Evolutionary conservation across 2,329 filamentous ascomycete genomes (phyloP).

Genomic region (Celoporthe dispersa): DNA sequence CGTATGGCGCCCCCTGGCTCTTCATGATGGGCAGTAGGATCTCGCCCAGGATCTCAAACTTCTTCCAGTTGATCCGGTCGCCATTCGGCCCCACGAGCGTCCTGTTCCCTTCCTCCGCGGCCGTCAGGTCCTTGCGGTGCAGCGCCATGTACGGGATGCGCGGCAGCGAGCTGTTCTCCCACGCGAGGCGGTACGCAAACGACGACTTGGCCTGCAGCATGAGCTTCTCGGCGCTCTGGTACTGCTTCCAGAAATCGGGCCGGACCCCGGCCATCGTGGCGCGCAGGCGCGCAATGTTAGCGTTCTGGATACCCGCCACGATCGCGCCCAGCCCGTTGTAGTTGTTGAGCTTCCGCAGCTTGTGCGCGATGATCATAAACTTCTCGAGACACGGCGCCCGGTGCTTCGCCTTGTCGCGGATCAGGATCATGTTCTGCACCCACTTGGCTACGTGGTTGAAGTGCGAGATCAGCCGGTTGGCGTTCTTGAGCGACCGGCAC

Average conservation of each 20-base stretch:
- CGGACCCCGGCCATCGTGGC: conserved; percentile 81
- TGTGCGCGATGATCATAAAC: conserved; percentile 88
- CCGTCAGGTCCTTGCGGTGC: conserved; percentile 86
- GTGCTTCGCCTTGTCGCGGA: conserved; percentile 96
- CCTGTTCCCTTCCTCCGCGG: conserved; percentile 87
- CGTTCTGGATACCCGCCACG: conserved; percentile 88
- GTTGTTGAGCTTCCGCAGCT: conserved; percentile 89
- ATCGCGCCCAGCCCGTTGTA: conserved; percentile 97
- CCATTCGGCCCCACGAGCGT: conserved; percentile 79
- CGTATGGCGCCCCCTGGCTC: conserved; percentile 85
- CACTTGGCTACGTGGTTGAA: conserved; percentile 86
- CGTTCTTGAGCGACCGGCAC: conserved; percentile 78
- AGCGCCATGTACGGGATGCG: conserved; percentile 93
- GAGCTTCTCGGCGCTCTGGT: conserved; percentile 83
- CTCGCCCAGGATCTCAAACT: conserved; percentile 95
- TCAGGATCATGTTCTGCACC: conserved; percentile 81
- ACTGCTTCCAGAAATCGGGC: conserved; percentile 75
- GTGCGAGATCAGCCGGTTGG: conserved; percentile 92
- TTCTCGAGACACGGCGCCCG: conserved; percentile 90
- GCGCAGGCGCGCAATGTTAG: conserved; percentile 79
- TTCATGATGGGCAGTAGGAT: conserved; percentile 88
- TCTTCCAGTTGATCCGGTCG: conserved; percentile 93
- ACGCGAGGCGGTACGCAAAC: conserved; percentile 93
- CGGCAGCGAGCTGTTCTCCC: conserved; percentile 91
- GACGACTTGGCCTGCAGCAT: conserved; percentile 94